These are phyloP conservation scores for Stipa capillata DNA, from an alignment of 176 grass and related monocot genomes.

Conservation along the genomic window DNA sequence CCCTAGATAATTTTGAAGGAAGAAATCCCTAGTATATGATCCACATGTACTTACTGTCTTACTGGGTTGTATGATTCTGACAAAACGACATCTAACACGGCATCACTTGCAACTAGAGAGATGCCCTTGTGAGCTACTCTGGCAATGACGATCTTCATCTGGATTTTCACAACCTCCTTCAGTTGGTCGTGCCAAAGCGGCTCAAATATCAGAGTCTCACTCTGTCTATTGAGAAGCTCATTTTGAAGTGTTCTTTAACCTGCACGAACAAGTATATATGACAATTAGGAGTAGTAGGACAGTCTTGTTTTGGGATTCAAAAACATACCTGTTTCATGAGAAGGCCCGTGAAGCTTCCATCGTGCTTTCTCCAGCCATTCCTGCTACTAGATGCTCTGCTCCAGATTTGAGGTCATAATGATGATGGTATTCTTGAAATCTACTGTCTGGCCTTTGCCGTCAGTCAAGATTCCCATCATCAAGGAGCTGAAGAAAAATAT, in stretches of 20 bases:
- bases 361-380: too few relatives aligned
- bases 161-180: background rate
- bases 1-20: too few relatives aligned
- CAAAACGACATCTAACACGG: background rate
- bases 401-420: too few relatives aligned
- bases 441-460: too few relatives aligned
- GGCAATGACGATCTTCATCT: background rate
- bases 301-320: too few relatives aligned
- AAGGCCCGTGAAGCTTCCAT: too few relatives aligned
- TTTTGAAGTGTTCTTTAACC: background rate
- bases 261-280: background rate
- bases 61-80: background rate
- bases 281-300: too few relatives aligned
- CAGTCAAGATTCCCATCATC: too few relatives aligned
- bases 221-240: background rate
- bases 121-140: background rate
- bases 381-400: too few relatives aligned
- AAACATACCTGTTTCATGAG: too few relatives aligned
- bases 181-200: background rate
- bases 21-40: background rate
- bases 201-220: background rate
- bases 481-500: too few relatives aligned
- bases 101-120: background rate
- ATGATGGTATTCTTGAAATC: too few relatives aligned
- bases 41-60: background rate